Percentiles rank a stretch among this genome's conserved stretches.
phyloP scores from a whole-genome alignment of 495 filamentous ascomycete species.

The Aspergillus taichungensis region DNA sequence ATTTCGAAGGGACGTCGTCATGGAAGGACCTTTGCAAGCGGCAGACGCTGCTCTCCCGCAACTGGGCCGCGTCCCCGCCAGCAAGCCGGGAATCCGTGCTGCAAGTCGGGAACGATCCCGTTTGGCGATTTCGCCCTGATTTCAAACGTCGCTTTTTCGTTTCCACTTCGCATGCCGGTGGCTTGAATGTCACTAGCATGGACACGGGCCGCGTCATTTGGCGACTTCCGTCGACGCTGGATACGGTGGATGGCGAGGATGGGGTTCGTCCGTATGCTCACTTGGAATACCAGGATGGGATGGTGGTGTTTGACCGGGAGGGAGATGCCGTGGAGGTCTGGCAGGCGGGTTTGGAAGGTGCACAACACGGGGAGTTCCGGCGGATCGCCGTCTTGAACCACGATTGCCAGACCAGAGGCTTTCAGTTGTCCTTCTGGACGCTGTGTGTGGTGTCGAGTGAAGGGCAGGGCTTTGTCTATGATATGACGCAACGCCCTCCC shows the following conservation, averaged over 20 bases:
- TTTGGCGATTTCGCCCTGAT: slow-evolving; percentile 33
- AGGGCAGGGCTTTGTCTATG: slow-evolving; percentile 33
- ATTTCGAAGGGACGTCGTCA: slow-evolving; percentile 19
- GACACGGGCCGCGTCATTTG: slow-evolving; percentile 27
- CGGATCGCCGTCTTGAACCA: slow-evolving; percentile 29
- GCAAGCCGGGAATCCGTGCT: slow-evolving; percentile 24
- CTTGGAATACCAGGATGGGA: slow-evolving; percentile 35
- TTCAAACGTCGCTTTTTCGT: slow-evolving; percentile 33
- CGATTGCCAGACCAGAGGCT: slow-evolving; percentile 31
- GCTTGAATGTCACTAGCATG: slow-evolving; percentile 33
- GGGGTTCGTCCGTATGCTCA: slow-evolving; percentile 29
- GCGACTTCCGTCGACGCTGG: slow-evolving; percentile 27
- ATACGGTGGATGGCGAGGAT: slow-evolving; percentile 13
- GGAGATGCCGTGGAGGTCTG: slow-evolving; percentile 33
- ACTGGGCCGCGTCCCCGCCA: slow-evolving; percentile 23
- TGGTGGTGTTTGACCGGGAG: slow-evolving; percentile 32
- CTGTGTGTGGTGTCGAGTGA: slow-evolving; percentile 33
- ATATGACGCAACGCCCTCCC: slow-evolving; percentile 31
- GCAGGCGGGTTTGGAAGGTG: slow-evolving; percentile 23
- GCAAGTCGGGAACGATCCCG: slow-evolving; percentile 29
- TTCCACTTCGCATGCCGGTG: slow-evolving; percentile 30
- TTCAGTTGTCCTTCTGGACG: slow-evolving; percentile 30
- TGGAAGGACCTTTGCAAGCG: slow-evolving; percentile 33
- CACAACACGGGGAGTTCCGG: slow-evolving; percentile 27
- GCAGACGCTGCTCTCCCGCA: slow-evolving; percentile 26